phyloP scores from a whole-genome alignment of 2,329 filamentous ascomycete genomes.

The Aspergillus tubingensis region DNA sequence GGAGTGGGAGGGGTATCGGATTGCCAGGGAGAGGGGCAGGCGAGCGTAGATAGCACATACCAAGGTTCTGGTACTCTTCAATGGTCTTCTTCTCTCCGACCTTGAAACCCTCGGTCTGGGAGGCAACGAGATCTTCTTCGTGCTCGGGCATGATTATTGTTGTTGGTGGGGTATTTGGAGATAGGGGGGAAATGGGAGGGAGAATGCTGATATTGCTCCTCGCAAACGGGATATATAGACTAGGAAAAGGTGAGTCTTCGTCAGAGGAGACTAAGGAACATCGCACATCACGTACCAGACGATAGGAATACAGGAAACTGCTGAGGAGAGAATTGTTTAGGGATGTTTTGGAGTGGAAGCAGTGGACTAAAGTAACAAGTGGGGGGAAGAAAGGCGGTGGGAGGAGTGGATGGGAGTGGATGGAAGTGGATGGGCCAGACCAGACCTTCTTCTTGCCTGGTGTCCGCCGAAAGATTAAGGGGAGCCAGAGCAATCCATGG shows the following conservation, averaged over 20 bases:
- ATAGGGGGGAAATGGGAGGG: neutral
- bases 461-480: neutral
- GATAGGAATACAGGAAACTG: neutral
- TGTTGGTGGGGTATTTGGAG: slow-evolving; percentile 5
- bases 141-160: slow-evolving; percentile 62
- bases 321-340: slow-evolving; percentile 8
- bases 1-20: neutral
- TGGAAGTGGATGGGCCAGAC: neutral
- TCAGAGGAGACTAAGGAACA: neutral
- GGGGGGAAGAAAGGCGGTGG: slow-evolving; percentile 10
- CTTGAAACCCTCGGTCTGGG: slow-evolving; percentile 95
- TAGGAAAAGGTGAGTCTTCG: neutral
- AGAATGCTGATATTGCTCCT: neutral
- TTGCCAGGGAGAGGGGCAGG: neutral
- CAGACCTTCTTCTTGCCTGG: neutral
- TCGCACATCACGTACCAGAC: neutral
- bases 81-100: slow-evolving; percentile 98
- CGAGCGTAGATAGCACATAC: slow-evolving; percentile 54
- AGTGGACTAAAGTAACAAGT: slow-evolving; percentile 10
- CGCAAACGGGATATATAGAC: neutral
- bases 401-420: neutral
- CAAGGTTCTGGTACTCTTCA: slow-evolving; percentile 90
- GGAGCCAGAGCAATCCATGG: neutral
- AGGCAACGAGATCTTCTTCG: slow-evolving; percentile 80
- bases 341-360: slow-evolving; percentile 10